These are phyloP conservation scores for Rosa persica DNA, from an alignment of 306 rosid species.

Conservation along the genomic window DNA sequence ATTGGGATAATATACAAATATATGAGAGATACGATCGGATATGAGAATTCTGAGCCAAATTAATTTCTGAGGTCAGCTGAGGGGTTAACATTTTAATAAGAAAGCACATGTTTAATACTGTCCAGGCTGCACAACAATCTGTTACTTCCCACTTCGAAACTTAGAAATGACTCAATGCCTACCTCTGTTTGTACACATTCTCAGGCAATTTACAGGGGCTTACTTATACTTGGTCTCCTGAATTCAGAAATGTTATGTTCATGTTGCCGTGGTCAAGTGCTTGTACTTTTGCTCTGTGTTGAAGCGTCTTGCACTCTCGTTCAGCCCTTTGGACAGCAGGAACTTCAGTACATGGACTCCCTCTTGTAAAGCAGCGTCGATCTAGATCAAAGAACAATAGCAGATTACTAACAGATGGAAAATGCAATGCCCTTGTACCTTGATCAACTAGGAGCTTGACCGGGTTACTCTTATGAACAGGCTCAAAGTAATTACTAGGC, in stretches of 20 bases:
- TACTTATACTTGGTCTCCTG: neutral
- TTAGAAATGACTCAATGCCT: neutral
- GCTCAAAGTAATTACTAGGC: neutral
- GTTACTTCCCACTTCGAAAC: neutral
- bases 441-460: neutral
- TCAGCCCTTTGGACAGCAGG: conserved; percentile 49
- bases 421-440: neutral
- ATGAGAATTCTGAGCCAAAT: neutral
- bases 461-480: neutral
- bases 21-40: neutral
- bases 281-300: conserved; percentile 78
- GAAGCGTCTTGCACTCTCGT: conserved; percentile 63
- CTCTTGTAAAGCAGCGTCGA: conserved; percentile 36
- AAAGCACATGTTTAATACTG: neutral
- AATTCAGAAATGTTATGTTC: neutral
- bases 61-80: neutral
- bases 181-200: neutral
- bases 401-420: neutral
- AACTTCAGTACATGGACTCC: conserved; percentile 55
- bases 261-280: conserved; percentile 38
- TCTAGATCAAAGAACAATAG: conserved; percentile 23
- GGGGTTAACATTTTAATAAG: neutral
- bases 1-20: neutral
- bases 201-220: neutral
- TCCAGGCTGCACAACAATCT: neutral